Evolutionary conservation across 768 basidiomycete species (phyloP), one percentile per base, ranked within the genome.

Genomic region (Clitopilus hobsonii): DNA sequence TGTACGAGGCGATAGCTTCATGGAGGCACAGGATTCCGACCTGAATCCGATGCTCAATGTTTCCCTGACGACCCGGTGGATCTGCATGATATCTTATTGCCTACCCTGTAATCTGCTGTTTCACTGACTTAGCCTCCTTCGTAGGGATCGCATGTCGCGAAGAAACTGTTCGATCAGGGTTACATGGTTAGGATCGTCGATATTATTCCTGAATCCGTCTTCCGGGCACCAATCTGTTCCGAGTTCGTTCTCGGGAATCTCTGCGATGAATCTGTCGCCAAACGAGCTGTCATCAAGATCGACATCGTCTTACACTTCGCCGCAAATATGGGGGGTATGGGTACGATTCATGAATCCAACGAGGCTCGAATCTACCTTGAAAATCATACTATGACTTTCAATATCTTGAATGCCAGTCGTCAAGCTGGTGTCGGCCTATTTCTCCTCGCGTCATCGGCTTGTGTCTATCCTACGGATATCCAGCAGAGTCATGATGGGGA

Each of bases 281-380:
- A 66, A 13, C 65, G 60, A 2, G 74, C 62, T 1, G 69, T 80
- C 6, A 62, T 60, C n/a, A 77, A 69, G 25, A 69, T 80, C 0
- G 58, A 74, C 49, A 70, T 66, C 6, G 72, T 85, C 23, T 66
- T 83, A 18, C 83, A 85, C 62, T 79, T 85, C 57, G 81, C 84
- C 10, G 83, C 83, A 1, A 79, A 71, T 20, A 84, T 83, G 83
- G 83, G 82, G 3, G 84, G 84, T 0, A 85, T 85, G 84, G 84
- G 84, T 1, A 74, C 75, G 0, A 85, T 85, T 47, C 82, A 84
- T 57, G 60, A 67, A 3, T 66, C 61, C 0, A 84, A 85, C 61
- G 78, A 81, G 49, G 67, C 74, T 38, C 55, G 56, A 16, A 80
- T 84, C 24, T 85, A 83, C 58, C 54, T 60, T 5, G 69, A 76